Evolutionary conservation across 176 grass and related monocot species (phyloP).

Genomic region (Carex scoparia): DNA sequence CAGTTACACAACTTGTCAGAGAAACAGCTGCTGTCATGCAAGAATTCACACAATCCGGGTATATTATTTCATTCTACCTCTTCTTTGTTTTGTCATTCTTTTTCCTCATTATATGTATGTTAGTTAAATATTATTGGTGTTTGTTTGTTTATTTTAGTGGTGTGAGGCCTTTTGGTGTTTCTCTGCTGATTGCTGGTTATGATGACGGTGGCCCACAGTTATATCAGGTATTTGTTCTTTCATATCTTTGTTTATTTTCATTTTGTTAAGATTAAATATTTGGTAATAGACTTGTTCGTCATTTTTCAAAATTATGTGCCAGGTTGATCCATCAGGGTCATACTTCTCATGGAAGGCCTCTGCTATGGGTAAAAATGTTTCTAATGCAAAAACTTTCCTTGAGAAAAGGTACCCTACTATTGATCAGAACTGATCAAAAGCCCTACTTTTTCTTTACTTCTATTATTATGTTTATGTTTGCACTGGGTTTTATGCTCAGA

Average conservation of each 20-base stretch:
- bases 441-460: neutral
- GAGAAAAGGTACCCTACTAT: conserved; percentile 68
- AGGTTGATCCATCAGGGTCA: conserved; percentile 97
- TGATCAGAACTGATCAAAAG: conserved; percentile 21
- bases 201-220: conserved; percentile 94
- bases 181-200: conserved; percentile 81
- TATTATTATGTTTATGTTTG: neutral
- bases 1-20: conserved; percentile 93
- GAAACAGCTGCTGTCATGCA: conserved; percentile 99
- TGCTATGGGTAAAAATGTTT: conserved; percentile 98
- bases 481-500: neutral
- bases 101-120: neutral
- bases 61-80: conserved; percentile 16
- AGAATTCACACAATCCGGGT: conserved; percentile 98
- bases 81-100: conserved; percentile 7
- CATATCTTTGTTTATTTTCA: neutral
- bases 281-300: conserved; percentile 8
- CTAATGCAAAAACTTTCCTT: conserved; percentile 95
- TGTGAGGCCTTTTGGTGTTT: conserved; percentile 97
- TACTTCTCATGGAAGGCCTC: conserved; percentile 99
- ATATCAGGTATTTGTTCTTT: conserved; percentile 58
- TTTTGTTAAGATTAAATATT: conserved; percentile 17
- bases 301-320: neutral
- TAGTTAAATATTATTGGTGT: conserved; percentile 2
- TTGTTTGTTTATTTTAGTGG: conserved; percentile 55